phyloP scores from a whole-genome alignment of 1,284 basidiomycete species.

The Trametes polyzona region DNA sequence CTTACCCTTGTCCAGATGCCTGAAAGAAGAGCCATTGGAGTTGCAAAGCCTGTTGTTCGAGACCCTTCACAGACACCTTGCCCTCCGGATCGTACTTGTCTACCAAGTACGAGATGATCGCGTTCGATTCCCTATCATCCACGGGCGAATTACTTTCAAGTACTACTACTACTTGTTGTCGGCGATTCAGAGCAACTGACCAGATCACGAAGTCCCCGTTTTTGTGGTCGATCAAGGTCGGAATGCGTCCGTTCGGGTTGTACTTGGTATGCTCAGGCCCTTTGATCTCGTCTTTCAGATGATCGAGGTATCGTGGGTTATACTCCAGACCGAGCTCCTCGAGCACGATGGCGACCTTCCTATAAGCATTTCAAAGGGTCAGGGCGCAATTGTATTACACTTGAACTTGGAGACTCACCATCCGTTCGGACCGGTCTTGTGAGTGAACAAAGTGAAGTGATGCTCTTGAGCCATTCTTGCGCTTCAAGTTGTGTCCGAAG shows the following conservation, averaged over 20 bases:
- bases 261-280: conserved; percentile 22
- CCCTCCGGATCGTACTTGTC: conserved; percentile 31
- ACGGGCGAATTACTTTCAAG: no score
- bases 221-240: conserved; percentile 38
- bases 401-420: background rate
- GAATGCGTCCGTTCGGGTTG: conserved; percentile 37
- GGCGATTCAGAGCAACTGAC: background rate
- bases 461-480: background rate
- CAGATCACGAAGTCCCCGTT: conserved; percentile 35
- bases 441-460: background rate
- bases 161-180: background rate
- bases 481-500: no score
- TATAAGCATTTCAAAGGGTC: background rate
- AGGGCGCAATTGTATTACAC: background rate
- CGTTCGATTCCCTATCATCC: conserved; percentile 37
- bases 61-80: conserved; percentile 30
- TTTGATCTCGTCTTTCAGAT: conserved; percentile 33
- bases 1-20: conserved; percentile 35
- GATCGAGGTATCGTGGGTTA: conserved; percentile 32
- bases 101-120: conserved; percentile 39
- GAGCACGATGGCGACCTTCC: conserved; percentile 31
- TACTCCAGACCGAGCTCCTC: conserved; percentile 35
- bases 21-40: conserved; percentile 37
- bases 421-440: background rate
- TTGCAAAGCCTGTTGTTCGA: conserved; percentile 26